phyloP scores from a whole-genome alignment of 164 flowering plant species.

The Chimonanthus salicifolius region DNA sequence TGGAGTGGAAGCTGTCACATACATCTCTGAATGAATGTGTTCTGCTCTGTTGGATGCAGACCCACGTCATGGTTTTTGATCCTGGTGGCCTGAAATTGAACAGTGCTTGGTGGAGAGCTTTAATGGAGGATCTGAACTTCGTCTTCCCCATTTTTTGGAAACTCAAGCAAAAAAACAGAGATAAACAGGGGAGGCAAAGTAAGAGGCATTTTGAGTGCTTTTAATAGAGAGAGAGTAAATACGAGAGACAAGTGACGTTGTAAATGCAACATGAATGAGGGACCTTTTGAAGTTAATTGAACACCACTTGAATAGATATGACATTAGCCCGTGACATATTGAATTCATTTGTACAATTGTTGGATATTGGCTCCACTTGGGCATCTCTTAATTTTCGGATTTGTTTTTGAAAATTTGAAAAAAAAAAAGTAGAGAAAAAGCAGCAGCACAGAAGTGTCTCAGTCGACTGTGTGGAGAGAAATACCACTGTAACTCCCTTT shows the following conservation, averaged over 20 bases:
- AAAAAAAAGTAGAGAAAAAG: too few species aligned
- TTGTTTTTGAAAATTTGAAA: too few species aligned
- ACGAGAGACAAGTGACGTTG: background rate
- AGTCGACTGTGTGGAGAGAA: too few species aligned
- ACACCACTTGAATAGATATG: too few species aligned
- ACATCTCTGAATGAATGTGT: slow-evolving; percentile 21
- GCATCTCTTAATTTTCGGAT: too few species aligned
- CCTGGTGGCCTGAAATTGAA: slow-evolving; percentile 10
- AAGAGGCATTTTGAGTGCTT: background rate
- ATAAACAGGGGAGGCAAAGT: background rate
- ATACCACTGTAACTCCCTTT: too few species aligned
- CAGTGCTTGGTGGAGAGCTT: slow-evolving; percentile 16
- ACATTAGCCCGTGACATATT: too few species aligned
- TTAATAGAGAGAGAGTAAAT: slow-evolving; percentile 3
- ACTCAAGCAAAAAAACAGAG: background rate
- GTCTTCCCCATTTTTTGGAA: slow-evolving; percentile 13
- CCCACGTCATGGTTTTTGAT: slow-evolving; percentile 12
- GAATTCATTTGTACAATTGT: too few species aligned
- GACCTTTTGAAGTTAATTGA: too few species aligned
- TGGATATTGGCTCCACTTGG: too few species aligned
- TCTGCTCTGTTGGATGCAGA: slow-evolving; percentile 14
- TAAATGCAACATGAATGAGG: too few species aligned
- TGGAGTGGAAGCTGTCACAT: slow-evolving; percentile 15
- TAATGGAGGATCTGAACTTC: slow-evolving; percentile 14
- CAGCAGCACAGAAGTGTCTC: too few species aligned